Evolutionary conservation across 2,329 filamentous ascomycete species (phyloP).

Genomic region (Venturiaceae sp.): DNA sequence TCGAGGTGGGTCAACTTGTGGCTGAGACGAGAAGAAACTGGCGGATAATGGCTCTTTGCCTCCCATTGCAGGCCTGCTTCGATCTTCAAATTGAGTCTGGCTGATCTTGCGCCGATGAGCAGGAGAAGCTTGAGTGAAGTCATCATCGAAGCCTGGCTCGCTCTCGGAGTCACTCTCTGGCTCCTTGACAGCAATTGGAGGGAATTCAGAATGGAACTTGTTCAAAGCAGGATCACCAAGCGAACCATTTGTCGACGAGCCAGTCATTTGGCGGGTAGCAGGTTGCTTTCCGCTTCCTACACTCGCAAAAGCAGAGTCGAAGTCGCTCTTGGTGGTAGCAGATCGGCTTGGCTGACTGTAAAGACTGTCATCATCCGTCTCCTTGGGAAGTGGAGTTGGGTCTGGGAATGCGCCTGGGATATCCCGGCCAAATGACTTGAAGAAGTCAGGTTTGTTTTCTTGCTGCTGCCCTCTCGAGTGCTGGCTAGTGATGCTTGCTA

Average conservation of each 20-base stretch:
- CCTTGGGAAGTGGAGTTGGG: conserved; percentile 34
- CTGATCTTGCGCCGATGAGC: conserved; percentile 21
- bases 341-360: conserved; percentile 31
- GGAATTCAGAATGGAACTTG: conserved; percentile 69
- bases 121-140: conserved; percentile 62
- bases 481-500: conserved; percentile 29
- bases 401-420: conserved; percentile 37
- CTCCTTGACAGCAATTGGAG: conserved; percentile 70
- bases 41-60: conserved; percentile 17
- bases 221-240: conserved; percentile 25
- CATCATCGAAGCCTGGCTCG: conserved; percentile 79
- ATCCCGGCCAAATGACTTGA: conserved; percentile 25
- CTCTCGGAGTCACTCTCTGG: conserved; percentile 64
- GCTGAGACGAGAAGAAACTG: conserved; percentile 22
- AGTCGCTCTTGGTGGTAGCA: conserved; percentile 59
- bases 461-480: conserved; percentile 19
- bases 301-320: conserved; percentile 75
- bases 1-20: conserved; percentile 35
- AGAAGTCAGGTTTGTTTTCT: conserved; percentile 25
- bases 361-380: conserved; percentile 36
- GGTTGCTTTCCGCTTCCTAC: conserved; percentile 49
- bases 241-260: conserved; percentile 20
- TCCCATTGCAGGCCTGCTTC: conserved; percentile 7
- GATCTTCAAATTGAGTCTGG: conserved; percentile 12
- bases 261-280: conserved; percentile 30